These are phyloP conservation scores for Alternaria dauci DNA, from an alignment of 2,329 filamentous ascomycete species.

Conservation along the genomic window DNA sequence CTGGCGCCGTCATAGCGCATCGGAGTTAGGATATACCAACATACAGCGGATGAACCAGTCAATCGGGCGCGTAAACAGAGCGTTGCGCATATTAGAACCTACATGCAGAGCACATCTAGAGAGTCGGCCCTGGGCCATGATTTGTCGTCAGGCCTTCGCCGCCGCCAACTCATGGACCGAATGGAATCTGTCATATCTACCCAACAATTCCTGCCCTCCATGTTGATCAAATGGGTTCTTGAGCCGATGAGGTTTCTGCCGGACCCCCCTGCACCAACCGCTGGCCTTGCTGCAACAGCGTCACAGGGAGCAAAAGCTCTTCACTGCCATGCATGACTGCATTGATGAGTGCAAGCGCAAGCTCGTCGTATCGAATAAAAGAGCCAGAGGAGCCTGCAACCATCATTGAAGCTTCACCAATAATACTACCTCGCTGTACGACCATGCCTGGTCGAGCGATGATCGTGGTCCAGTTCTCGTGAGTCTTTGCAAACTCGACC, in stretches of 20 bases:
- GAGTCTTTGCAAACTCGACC: constrained; percentile 24
- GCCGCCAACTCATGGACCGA: constrained; percentile 1
- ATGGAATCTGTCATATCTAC: background rate
- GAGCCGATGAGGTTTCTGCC: too few species aligned
- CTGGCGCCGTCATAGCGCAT: constrained; percentile 10
- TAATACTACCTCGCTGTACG: constrained; percentile 14
- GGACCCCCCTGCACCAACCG: constrained; percentile 4
- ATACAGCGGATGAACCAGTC: constrained; percentile 1
- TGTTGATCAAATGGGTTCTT: background rate
- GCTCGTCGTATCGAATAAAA: constrained; percentile 29
- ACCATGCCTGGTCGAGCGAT: constrained; percentile 25
- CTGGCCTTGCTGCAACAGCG: constrained; percentile 17
- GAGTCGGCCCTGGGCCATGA: background rate
- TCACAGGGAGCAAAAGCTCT: constrained; percentile 15
- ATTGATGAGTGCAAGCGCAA: constrained; percentile 24
- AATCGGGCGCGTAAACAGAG: background rate
- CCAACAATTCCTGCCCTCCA: background rate
- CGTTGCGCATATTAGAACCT: background rate
- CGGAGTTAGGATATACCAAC: constrained; percentile 14
- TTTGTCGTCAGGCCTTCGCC: constrained; percentile 5
- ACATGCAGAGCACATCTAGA: background rate
- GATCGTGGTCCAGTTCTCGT: constrained; percentile 23
- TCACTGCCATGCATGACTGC: constrained; percentile 23
- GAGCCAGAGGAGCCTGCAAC: constrained; percentile 23
- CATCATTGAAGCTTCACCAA: constrained; percentile 18